Evolutionary conservation across 176 grass and related monocot genomes (phyloP), one percentile per base, ranked within the genome.

Genomic region (Oryza longistaminata): DNA sequence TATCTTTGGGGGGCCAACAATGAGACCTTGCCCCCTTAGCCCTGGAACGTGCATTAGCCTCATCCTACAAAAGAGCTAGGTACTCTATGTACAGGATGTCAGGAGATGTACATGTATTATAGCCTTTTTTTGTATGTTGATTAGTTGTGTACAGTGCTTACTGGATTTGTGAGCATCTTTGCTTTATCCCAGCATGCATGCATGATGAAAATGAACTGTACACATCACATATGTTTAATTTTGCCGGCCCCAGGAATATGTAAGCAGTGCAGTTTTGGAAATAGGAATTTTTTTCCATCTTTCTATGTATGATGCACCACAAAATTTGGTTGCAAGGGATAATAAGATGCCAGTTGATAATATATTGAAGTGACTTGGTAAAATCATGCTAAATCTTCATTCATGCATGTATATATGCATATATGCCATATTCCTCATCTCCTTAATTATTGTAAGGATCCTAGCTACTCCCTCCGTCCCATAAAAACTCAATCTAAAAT

Each of bases 11-110:
- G 35, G 35, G 35, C 35, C 35, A 6, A 10, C 46, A 50, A 81
- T n/a, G 11, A 3, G 34, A 44, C 14, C 68, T 29, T 22, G 4
- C 2, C 50, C 16, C 50, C 50, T 19, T 9, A 60, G 35, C 80
- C 68, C n/a, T 82, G 35, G 80, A 62, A 82, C 52, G 52, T 82
- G 80, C 80, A 64, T 10, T n/a, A 11, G 68, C 37, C 61, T 52
- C 49, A 60, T n/a, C 48, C 43, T 11, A 49, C 13, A 50, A 50
- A 50, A 53, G 2, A 53, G 50, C 50, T 53, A 53, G 3, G 14
- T 53, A 53, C 22, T 27, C 24, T 14, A 29, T 48, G 42, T 9
- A 72, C 52, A 45, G 14, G 52, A 62, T 37, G 35, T 37, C 35
- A 37, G 35, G 35, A 37, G 79, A 60, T 19, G 15, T 53, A 17